These are phyloP conservation scores for Stygiomarasmius scandens DNA, from an alignment of 1,284 basidiomycete species.

Conservation along the genomic window DNA sequence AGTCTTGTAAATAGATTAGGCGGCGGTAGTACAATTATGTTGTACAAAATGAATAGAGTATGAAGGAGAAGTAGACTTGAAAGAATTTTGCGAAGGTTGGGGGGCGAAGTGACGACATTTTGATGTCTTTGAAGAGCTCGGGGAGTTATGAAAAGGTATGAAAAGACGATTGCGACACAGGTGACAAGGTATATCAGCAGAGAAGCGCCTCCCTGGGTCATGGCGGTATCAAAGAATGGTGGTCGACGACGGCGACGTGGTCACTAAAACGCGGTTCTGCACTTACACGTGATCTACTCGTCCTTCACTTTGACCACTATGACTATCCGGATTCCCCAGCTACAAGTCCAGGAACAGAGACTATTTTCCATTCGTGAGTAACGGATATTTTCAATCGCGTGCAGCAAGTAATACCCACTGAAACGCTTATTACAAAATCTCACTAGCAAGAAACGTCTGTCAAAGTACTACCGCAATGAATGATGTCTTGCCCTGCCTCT, in stretches of 20 bases:
- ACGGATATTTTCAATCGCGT: too few relatives aligned
- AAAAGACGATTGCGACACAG: not conserved
- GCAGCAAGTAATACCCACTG: too few relatives aligned
- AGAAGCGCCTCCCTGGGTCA: slow-evolving; percentile 14
- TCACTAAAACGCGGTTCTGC: too few relatives aligned
- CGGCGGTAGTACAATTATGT: slow-evolving; percentile 51
- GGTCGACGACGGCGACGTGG: not conserved
- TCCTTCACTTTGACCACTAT: too few relatives aligned
- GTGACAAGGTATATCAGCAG: slow-evolving; percentile 12
- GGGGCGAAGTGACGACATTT: slow-evolving; percentile 4
- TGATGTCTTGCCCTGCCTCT: too few relatives aligned
- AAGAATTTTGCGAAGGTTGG: slow-evolving; percentile 1
- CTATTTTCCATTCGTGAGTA: too few relatives aligned
- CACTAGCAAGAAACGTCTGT: too few relatives aligned
- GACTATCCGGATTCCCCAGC: too few relatives aligned
- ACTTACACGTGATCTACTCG: too few relatives aligned
- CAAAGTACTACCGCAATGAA: too few relatives aligned
- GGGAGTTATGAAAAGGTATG: slow-evolving; percentile 13
- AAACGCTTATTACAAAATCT: too few relatives aligned
- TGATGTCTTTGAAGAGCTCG: slow-evolving; percentile 1
- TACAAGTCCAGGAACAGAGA: too few relatives aligned
- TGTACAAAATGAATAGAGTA: slow-evolving; percentile 54
- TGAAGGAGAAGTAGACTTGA: slow-evolving; percentile 46
- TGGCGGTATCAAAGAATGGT: not conserved
- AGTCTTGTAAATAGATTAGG: slow-evolving; percentile 64